Percentiles rank a stretch among this genome's conserved stretches.
Conservation (phyloP, 176 grass and related monocot genomes). For the Juncus effusus region DNA sequence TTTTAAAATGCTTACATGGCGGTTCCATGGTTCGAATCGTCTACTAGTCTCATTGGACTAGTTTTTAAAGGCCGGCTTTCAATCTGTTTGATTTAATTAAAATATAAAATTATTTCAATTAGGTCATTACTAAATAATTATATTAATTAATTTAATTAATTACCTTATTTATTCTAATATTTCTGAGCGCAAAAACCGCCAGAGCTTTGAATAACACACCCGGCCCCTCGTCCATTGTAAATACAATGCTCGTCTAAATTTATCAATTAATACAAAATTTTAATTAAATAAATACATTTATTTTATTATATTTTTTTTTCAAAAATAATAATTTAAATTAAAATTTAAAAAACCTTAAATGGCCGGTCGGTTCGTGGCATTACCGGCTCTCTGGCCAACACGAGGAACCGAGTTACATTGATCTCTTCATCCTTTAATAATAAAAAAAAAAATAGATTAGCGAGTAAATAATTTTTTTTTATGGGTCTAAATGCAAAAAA, state of each 20-base stretch:
- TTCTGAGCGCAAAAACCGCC: conserved; percentile 46
- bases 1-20: conserved; percentile 33
- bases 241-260: conserved; percentile 52
- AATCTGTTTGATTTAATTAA: conserved; percentile 37
- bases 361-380: conserved; percentile 33
- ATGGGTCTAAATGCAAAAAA: conserved; percentile 3
- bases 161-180: conserved; percentile 56
- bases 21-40: conserved; percentile 41
- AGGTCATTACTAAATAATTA: conserved; percentile 12
- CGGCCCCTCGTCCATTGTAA: conserved; percentile 50
- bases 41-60: conserved; percentile 44
- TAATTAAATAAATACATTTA: conserved; percentile 1
- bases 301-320: background rate
- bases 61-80: conserved; percentile 50
- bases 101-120: conserved; percentile 1
- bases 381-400: conserved; percentile 43
- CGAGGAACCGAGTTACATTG: conserved; percentile 47
- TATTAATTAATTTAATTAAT: conserved; percentile 9
- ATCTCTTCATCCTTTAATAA: conserved; percentile 40
- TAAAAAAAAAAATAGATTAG: background rate
- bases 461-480: background rate
- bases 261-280: conserved; percentile 5
- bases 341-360: conserved; percentile 43
- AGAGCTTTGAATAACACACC: conserved; percentile 48
- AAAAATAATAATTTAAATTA: conserved; percentile 18